These are phyloP conservation scores for Carex myosuroides DNA, from an alignment of 176 grass and related monocot species.

Conservation along the genomic window DNA sequence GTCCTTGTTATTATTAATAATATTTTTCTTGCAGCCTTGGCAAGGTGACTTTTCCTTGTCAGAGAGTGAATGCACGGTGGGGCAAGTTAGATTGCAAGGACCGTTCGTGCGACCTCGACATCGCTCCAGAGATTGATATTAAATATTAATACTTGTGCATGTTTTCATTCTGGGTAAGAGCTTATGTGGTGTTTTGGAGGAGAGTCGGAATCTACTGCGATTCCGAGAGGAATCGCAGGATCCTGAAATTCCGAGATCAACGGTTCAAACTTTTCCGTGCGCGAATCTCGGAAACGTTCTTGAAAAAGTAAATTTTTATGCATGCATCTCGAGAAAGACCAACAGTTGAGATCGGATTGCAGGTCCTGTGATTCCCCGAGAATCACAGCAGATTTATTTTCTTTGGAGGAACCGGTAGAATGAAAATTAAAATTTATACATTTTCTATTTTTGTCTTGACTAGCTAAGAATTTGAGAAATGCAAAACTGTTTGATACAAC, in stretches of 20 bases:
- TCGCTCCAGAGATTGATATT: slow-evolving; percentile 43
- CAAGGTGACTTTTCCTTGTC: slow-evolving; percentile 81
- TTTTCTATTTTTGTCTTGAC: background rate
- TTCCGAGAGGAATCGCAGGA: no score
- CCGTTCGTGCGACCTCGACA: slow-evolving; percentile 64
- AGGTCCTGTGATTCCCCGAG: no score
- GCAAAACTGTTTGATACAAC: background rate
- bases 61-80: slow-evolving; percentile 90
- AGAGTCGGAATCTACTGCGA: no score
- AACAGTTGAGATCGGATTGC: no score
- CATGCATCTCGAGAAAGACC: no score
- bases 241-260: no score
- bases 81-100: slow-evolving; percentile 87
- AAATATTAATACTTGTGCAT: slow-evolving; percentile 17
- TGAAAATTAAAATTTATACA: background rate
- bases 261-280: no score
- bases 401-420: background rate
- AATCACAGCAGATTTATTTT: no score
- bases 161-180: background rate
- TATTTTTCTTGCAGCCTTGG: slow-evolving; percentile 59
- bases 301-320: no score
- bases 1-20: background rate
- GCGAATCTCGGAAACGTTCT: no score
- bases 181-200: background rate
- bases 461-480: background rate